Percentiles rank a stretch among this genome's conserved stretches.
phyloP scores from a whole-genome alignment of 2,329 filamentous ascomycete genomes.

The Monilinia laxa region DNA sequence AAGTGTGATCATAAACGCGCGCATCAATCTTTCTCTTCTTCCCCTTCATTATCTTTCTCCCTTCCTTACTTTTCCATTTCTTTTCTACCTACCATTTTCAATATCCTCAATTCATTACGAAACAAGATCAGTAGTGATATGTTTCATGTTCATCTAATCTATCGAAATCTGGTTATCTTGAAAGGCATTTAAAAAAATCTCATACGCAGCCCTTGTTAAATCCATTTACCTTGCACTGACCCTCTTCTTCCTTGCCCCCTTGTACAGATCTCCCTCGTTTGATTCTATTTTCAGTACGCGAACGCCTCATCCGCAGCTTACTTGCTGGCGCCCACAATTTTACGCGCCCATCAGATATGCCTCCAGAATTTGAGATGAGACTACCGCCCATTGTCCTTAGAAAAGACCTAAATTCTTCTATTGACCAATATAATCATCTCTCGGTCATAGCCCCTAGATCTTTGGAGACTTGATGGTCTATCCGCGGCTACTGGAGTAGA shows the following conservation, averaged over 20 bases:
- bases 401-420: constrained; percentile 5
- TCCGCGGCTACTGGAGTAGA: constrained; percentile 21
- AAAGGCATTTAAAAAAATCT: neutral
- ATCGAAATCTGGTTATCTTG: constrained; percentile 14
- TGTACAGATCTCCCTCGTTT: constrained; percentile 17
- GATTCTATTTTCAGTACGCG: constrained; percentile 23
- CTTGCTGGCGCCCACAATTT: constrained; percentile 21
- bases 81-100: constrained; percentile 19
- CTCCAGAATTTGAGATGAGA: constrained; percentile 23
- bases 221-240: neutral
- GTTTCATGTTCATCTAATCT: constrained; percentile 19
- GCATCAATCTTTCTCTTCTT: constrained; percentile 11
- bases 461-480: constrained; percentile 17
- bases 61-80: constrained; percentile 1
- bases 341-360: constrained; percentile 23
- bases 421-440: constrained; percentile 18
- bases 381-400: constrained; percentile 24
- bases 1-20: constrained; percentile 12
- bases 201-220: constrained; percentile 5
- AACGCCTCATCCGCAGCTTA: constrained; percentile 24
- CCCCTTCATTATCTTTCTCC: neutral
- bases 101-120: constrained; percentile 16
- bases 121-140: constrained; percentile 13
- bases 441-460: constrained; percentile 12
- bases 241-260: neutral